Base-by-base conservation (phyloP, 2,329 filamentous ascomycete genomes). In the Colletotrichum siamense region DNA sequence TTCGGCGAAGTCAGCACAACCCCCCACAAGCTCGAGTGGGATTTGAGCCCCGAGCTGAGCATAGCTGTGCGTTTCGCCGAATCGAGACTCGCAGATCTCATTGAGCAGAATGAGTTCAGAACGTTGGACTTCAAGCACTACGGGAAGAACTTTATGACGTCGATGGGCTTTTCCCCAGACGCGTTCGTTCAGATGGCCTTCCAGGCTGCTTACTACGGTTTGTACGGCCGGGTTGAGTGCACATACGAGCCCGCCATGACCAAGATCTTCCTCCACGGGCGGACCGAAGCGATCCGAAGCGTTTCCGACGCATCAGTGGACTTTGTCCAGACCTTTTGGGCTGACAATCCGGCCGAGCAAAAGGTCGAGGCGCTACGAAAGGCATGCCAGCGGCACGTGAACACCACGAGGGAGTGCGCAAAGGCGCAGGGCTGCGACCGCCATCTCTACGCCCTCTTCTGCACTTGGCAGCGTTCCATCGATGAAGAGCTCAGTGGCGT, bases 131-230 rank as follows among this genome's bases (percentile, higher is more conserved):
- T 99, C 80, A 87, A 88, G 65, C 92, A 93, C 28, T 99, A 98
- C 80, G 97, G 97, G 79, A 98, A 98, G 89, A 98, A 97, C 85
- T 98, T 98, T 83, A 98, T 99, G 85, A 99, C 96, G 0, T 95
- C 94, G 0, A 98, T 98, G 93, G 96, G 96, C 9, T 98, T 99
- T 85, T 99, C 96, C 0, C 96, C 97, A 0, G 97, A 99, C 83
- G 97, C 97, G 0, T 99, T 98, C 83, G 95, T 99, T 24, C 97
- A 99, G 85, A 99, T 99, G 96, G 97, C 97, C 0, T 98, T 98
- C 87, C 97, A 99, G 84, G 96, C 96, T 6, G 96, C 97, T 2
- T 99, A 99, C 87, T 99, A 98, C 82, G 97, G 97, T 3, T 90
- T 99, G 9, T 99, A 99, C 81, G 97, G 97, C 5, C 93, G 95